Evolutionary conservation across 208 protist genomes (phyloP).

Genomic region (Wallacemonas sp.): DNA sequence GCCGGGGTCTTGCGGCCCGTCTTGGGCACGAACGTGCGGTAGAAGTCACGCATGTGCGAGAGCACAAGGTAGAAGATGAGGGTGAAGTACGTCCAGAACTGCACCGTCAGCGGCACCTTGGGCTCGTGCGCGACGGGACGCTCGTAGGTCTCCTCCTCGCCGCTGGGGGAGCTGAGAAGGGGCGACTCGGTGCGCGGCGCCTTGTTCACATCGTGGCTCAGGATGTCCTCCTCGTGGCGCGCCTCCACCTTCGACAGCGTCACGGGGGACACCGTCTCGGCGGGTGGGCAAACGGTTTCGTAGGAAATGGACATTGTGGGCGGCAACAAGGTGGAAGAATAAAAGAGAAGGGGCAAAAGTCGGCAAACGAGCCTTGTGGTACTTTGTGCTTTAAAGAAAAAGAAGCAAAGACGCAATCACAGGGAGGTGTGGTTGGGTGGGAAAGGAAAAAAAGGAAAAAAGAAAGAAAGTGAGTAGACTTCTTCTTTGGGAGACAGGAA

Average conservation of each 20-base stretch:
- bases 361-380: not conserved
- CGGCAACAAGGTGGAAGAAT: constrained; percentile 2
- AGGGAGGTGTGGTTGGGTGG: not conserved
- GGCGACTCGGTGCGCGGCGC: constrained; percentile 13
- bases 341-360: constrained; percentile 15
- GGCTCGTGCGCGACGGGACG: constrained; percentile 9
- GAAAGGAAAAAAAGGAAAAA: not conserved
- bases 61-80: constrained; percentile 56
- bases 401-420: constrained; percentile 8
- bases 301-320: constrained; percentile 14
- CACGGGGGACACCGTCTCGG: not conserved
- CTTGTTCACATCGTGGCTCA: constrained; percentile 15
- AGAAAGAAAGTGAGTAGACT: too few species aligned
- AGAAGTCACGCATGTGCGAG: constrained; percentile 51
- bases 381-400: constrained; percentile 9
- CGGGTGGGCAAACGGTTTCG: not conserved
- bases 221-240: constrained; percentile 9
- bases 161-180: not conserved
- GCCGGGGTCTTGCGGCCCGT: constrained; percentile 19
- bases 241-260: constrained; percentile 1
- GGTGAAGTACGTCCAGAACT: constrained; percentile 56
- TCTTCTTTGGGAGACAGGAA: too few species aligned
- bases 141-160: constrained; percentile 19
- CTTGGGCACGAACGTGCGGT: constrained; percentile 45
- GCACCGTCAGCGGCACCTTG: constrained; percentile 32